A percentile compares a stretch with the other conserved stretches of the same genome.
Evolutionary conservation across 805 yeast species (phyloP).

Genomic region (Blastobotrys americana): DNA sequence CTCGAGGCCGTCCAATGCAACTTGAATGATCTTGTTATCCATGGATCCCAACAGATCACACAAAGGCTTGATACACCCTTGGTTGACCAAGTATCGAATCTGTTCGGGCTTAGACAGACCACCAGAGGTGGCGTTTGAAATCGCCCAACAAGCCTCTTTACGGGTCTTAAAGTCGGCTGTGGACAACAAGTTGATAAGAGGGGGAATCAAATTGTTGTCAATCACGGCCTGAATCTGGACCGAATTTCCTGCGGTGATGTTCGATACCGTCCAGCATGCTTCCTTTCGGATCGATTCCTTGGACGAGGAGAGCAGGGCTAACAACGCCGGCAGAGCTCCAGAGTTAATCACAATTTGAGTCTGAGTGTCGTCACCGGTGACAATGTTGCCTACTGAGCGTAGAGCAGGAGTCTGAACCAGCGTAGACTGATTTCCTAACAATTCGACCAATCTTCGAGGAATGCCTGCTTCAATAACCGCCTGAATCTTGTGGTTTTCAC

Average conservation of each 20-base stretch:
- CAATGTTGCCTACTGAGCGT: constrained; percentile 96
- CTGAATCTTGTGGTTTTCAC: constrained; percentile 86
- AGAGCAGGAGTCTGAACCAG: constrained; percentile 94
- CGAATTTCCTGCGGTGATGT: constrained; percentile 94
- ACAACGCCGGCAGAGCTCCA: constrained; percentile 82
- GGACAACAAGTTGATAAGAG: constrained; percentile 66
- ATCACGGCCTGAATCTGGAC: constrained; percentile 96
- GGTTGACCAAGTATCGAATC: constrained; percentile 83
- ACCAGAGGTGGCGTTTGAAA: constrained; percentile 95
- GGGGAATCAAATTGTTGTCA: constrained; percentile 89
- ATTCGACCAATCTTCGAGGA: constrained; percentile 88
- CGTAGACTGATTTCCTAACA: constrained; percentile 75
- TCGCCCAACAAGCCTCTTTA: constrained; percentile 99
- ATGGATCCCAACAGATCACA: constrained; percentile 86
- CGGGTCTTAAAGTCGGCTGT: constrained; percentile 91
- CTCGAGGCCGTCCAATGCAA: constrained; percentile 89
- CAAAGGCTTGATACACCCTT: constrained; percentile 95
- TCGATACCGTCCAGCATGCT: constrained; percentile 98
- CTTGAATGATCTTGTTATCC: constrained; percentile 88
- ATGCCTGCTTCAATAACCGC: constrained; percentile 95
- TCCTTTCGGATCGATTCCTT: constrained; percentile 93
- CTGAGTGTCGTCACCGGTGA: constrained; percentile 93
- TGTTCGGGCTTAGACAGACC: constrained; percentile 89
- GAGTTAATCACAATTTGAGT: constrained; percentile 92
- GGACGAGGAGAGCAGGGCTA: constrained; percentile 68